phyloP scores from a whole-genome alignment of 768 basidiomycete genomes.

The Mycena chlorophos region DNA sequence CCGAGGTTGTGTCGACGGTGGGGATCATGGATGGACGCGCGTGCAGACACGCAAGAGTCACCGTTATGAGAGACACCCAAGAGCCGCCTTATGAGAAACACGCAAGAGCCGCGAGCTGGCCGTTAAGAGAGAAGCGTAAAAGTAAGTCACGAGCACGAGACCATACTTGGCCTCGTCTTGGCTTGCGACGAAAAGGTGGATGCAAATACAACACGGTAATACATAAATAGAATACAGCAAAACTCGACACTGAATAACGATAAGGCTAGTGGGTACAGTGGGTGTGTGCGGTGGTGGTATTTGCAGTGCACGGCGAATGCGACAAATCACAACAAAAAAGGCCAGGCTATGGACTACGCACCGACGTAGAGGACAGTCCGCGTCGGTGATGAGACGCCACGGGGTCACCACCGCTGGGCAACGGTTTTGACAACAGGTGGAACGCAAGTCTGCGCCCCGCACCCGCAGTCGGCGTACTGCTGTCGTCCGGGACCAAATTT shows the following conservation, averaged over 20 bases:
- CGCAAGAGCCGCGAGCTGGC: background rate
- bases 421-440: conserved; percentile 63
- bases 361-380: conserved; percentile 52
- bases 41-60: conserved; percentile 1
- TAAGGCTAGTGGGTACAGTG: conserved; percentile 18
- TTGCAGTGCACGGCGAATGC: background rate
- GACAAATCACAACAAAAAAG: conserved; percentile 4
- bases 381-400: conserved; percentile 56
- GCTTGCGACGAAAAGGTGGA: background rate
- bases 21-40: conserved; percentile 65
- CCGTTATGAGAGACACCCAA: background rate
- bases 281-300: background rate
- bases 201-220: conserved; percentile 22
- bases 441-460: conserved; percentile 67
- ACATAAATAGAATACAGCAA: conserved; percentile 25
- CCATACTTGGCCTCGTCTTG: conserved; percentile 3
- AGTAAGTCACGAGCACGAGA: background rate
- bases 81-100: background rate
- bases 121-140: no score
- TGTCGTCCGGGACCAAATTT: conserved; percentile 42
- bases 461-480: conserved; percentile 54
- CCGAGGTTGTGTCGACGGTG: conserved; percentile 58
- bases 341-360: conserved; percentile 44
- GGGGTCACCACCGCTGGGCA: conserved; percentile 39
- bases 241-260: conserved; percentile 14